Conservation (phyloP, 2,329 filamentous ascomycete species). For the Verticillium isaacii region DNA sequence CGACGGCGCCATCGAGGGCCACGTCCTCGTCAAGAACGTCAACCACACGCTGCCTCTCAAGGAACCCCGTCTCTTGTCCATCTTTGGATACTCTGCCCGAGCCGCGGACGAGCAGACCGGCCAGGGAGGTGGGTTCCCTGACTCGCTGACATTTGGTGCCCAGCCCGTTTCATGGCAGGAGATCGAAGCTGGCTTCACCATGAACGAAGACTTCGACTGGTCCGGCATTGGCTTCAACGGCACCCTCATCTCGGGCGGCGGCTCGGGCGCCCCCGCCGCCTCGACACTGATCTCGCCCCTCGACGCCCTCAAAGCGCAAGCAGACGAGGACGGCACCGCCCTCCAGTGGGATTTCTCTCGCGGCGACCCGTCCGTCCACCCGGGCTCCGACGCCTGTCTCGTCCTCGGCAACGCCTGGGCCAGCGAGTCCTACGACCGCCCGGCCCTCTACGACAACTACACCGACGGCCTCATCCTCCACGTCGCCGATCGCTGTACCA, state of each 20-base stretch:
- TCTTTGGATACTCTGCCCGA: constrained; percentile 62
- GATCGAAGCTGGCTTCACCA: constrained; percentile 2
- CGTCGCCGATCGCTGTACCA: constrained; percentile 53
- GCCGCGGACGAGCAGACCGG: constrained; percentile 42
- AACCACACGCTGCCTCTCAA: constrained; percentile 57
- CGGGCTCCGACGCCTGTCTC: constrained; percentile 57
- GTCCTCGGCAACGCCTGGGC: constrained; percentile 65
- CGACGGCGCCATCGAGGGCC: constrained; percentile 46
- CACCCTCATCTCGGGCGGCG: constrained; percentile 2
- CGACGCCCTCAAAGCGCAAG: constrained; percentile 47
- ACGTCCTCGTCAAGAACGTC: constrained; percentile 74
- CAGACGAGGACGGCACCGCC: constrained; percentile 49
- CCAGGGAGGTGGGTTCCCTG: constrained; percentile 19
- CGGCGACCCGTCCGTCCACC: constrained; percentile 29
- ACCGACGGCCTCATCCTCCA: constrained; percentile 52
- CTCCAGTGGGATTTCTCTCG: constrained; percentile 54
- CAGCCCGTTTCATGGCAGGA: constrained; percentile 17
- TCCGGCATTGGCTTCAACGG: constrained; percentile 3
- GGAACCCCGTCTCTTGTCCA: constrained; percentile 49
- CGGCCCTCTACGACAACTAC: constrained; percentile 57
- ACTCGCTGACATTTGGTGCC: constrained; percentile 1
- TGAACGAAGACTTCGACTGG: constrained; percentile 1
- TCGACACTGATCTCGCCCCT: constrained; percentile 47
- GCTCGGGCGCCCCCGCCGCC: constrained; percentile 27
- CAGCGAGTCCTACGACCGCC: constrained; percentile 64